These are phyloP conservation scores for Vigna reflexopilosa DNA, from an alignment of 306 rosid species.

Conservation along the genomic window DNA sequence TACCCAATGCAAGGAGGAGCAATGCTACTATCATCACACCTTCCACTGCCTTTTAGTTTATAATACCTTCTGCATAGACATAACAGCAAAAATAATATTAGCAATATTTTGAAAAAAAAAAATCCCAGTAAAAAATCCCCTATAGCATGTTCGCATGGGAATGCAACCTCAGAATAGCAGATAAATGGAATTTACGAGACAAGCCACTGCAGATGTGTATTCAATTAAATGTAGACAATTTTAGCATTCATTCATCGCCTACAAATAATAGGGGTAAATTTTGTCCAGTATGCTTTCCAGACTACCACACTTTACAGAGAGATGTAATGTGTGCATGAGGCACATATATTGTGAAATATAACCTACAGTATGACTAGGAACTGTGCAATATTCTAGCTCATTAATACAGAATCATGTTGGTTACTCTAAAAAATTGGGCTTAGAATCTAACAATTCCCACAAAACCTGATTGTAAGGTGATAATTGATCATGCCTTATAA, in stretches of 20 bases:
- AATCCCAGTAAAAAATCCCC: not conserved
- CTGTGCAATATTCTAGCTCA: constrained; percentile 3
- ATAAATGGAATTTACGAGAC: constrained; percentile 16
- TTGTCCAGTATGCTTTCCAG: not conserved
- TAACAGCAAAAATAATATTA: constrained; percentile 37
- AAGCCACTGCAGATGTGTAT: constrained; percentile 13
- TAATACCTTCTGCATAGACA: constrained; percentile 73
- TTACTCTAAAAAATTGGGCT: not conserved
- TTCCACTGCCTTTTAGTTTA: constrained; percentile 74
- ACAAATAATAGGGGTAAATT: not conserved
- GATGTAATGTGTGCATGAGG: not conserved
- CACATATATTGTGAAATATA: constrained; percentile 27
- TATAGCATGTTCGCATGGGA: not conserved
- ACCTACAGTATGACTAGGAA: constrained; percentile 4
- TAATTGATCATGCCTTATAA: not conserved
- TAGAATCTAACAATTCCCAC: no score
- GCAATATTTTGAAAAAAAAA: not conserved
- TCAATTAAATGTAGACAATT: constrained; percentile 10
- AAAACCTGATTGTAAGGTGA: not conserved
- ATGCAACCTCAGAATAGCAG: not conserved
- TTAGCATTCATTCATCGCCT: not conserved
- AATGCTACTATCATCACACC: constrained; percentile 72
- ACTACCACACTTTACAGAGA: not conserved
- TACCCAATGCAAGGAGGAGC: constrained; percentile 95
- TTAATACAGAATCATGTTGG: not conserved